phyloP scores from a whole-genome alignment of 352 stramenopile species.

The Pythium pyrilobum region DNA sequence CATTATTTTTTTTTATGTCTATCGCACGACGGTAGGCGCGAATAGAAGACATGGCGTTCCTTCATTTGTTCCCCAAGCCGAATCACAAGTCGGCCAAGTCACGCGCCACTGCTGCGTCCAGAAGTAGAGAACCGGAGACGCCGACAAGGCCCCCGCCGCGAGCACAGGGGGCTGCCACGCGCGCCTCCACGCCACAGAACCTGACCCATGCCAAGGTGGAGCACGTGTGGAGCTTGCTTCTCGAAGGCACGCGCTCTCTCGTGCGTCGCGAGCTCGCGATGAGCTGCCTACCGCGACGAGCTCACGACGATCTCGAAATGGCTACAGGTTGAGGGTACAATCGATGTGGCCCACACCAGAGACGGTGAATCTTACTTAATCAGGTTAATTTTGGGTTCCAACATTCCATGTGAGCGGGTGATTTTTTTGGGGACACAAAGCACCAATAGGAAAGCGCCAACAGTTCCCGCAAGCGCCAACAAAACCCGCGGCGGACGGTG shows the following conservation, averaged over 20 bases:
- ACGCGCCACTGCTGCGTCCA: neutral
- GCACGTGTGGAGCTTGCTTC: conserved; percentile 8
- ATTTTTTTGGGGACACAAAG: conserved; percentile 1
- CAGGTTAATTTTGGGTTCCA: neutral
- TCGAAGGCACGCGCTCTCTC: conserved; percentile 16
- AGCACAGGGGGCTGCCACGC: neutral
- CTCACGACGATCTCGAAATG: conserved; percentile 1
- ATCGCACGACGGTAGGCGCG: neutral
- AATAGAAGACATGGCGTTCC: neutral
- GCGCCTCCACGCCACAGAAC: neutral
- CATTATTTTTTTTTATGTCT: no score
- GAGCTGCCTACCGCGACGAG: conserved; percentile 8
- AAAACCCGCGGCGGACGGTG: neutral
- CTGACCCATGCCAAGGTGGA: neutral
- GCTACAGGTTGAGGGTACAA: neutral
- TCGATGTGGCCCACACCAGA: conserved; percentile 11
- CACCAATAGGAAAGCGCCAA: conserved; percentile 6
- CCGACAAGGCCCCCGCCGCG: neutral
- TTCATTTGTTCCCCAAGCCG: neutral
- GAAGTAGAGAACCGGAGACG: no score
- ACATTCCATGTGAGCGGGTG: neutral
- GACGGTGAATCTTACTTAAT: neutral
- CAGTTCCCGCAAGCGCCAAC: conserved; percentile 6
- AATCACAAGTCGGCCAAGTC: neutral
- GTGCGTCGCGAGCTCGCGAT: conserved; percentile 13